A percentile compares a stretch with the other conserved stretches of the same genome.
Conservation (phyloP, 2,329 filamentous ascomycete species). For the Chaetothyriales sp. region DNA sequence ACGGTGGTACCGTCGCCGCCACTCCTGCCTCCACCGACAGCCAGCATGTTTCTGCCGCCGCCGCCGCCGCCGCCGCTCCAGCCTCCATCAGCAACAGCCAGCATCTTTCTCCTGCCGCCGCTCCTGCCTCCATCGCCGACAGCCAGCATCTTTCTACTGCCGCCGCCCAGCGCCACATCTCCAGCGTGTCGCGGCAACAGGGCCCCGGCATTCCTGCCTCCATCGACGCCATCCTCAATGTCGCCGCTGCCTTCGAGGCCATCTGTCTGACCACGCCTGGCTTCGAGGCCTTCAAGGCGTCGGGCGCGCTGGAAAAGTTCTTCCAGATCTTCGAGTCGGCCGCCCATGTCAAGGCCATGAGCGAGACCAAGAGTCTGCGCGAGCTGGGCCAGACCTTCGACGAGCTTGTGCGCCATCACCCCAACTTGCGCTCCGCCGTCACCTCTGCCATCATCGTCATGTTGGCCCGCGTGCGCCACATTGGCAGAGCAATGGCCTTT, state of each 20-base stretch:
- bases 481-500: constrained; percentile 58
- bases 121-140: constrained; percentile 10
- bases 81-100: constrained; percentile 22
- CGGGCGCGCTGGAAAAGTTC: constrained; percentile 69
- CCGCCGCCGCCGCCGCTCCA: constrained; percentile 25
- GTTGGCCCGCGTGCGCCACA: constrained; percentile 64
- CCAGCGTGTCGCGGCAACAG: constrained; percentile 22
- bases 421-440: constrained; percentile 64
- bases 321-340: constrained; percentile 96
- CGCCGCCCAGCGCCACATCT: constrained; percentile 26
- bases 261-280: constrained; percentile 84
- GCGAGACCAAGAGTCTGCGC: constrained; percentile 59
- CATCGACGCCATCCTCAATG: constrained; percentile 70
- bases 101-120: no score
- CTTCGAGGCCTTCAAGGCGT: constrained; percentile 74
- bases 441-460: constrained; percentile 78
- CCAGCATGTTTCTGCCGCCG: no score
- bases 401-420: constrained; percentile 87
- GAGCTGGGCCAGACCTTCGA: constrained; percentile 77
- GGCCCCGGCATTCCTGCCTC: constrained; percentile 73
- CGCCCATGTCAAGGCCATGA: constrained; percentile 72
- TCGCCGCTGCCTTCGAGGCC: constrained; percentile 79
- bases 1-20: no score
- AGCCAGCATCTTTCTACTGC: no score
- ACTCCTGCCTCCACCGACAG: constrained; percentile 14